A percentile compares a stretch with the other conserved stretches of the same genome.
These are phyloP conservation scores for Cryptococcus neoformans DNA, from an alignment of 1,284 basidiomycete species.

Conservation along the genomic window DNA sequence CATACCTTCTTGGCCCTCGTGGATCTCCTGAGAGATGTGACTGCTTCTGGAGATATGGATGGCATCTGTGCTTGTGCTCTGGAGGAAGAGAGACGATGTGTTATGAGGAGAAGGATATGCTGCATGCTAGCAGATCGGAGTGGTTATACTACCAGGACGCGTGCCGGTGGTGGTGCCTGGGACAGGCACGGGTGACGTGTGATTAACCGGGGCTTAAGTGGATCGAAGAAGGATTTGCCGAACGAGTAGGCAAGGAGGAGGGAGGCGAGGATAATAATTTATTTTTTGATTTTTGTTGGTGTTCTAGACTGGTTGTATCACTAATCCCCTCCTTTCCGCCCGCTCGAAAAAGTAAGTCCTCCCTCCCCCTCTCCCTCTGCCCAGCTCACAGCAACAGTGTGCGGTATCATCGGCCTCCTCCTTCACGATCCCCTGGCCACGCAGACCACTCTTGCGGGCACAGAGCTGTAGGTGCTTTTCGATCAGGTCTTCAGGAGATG, in stretches of 20 bases:
- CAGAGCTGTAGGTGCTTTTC: constrained; percentile 61
- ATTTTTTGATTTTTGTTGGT: neutral
- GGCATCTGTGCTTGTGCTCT: neutral
- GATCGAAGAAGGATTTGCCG: constrained; percentile 1
- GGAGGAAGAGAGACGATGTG: too few relatives aligned
- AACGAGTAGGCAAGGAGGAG: neutral
- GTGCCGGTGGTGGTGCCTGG: too few relatives aligned
- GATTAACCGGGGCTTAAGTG: neutral
- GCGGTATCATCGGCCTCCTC: constrained; percentile 81
- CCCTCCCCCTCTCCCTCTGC: neutral
- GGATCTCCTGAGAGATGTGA: constrained; percentile 2
- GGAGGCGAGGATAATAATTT: too few relatives aligned
- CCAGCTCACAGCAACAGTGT: constrained; percentile 54
- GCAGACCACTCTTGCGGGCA: constrained; percentile 61
- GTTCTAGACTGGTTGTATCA: constrained; percentile 2
- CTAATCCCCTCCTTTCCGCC: neutral
- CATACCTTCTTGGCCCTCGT: constrained; percentile 6
- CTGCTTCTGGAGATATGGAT: constrained; percentile 3
- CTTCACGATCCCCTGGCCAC: constrained; percentile 66
- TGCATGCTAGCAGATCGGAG: too few relatives aligned
- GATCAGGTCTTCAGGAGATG: neutral
- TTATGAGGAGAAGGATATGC: too few relatives aligned
- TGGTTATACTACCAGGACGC: too few relatives aligned
- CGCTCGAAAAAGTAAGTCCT: neutral
- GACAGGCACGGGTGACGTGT: too few relatives aligned